A percentile compares a stretch with the other conserved stretches of the same genome.
phyloP scores from a whole-genome alignment of 345 rosid genomes.

The Dimocarpus longan region DNA sequence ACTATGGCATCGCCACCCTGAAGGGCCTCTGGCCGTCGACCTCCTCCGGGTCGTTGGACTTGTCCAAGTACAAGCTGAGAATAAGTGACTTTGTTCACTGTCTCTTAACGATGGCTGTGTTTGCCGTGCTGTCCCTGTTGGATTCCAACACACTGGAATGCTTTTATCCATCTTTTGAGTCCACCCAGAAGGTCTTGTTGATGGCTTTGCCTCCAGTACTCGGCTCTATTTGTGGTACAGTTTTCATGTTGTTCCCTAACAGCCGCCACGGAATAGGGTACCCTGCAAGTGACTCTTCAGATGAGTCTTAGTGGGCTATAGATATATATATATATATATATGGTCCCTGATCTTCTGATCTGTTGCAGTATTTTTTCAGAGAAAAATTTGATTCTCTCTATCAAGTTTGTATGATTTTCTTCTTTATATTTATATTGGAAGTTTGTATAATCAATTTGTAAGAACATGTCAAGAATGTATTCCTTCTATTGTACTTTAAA shows the following conservation, averaged over 20 bases:
- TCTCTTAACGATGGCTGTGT: constrained; percentile 50
- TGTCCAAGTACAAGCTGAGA: constrained; percentile 55
- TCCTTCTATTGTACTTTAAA: no score
- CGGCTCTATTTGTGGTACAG: constrained; percentile 48
- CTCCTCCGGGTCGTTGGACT: constrained; percentile 37
- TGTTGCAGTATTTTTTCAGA: background rate
- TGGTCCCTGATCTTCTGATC: background rate
- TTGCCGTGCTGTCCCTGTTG: constrained; percentile 54
- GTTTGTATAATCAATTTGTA: background rate
- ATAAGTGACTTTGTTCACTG: constrained; percentile 70
- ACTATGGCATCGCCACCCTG: constrained; percentile 59
- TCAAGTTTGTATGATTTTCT: background rate
- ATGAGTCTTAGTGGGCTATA: background rate
- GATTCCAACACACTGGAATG: constrained; percentile 64
- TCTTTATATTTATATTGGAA: background rate
- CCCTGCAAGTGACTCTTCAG: constrained; percentile 35
- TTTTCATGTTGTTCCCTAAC: constrained; percentile 70
- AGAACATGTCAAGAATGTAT: no score
- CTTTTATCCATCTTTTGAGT: constrained; percentile 61
- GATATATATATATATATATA: no score
- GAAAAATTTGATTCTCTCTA: background rate
- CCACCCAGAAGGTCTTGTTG: constrained; percentile 51
- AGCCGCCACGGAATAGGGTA: constrained; percentile 85
- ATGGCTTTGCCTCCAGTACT: constrained; percentile 65
- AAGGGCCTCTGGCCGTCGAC: constrained; percentile 66